Base-by-base conservation (phyloP, 139 green algal species). In the Chlamydomonas incerta region DNA sequence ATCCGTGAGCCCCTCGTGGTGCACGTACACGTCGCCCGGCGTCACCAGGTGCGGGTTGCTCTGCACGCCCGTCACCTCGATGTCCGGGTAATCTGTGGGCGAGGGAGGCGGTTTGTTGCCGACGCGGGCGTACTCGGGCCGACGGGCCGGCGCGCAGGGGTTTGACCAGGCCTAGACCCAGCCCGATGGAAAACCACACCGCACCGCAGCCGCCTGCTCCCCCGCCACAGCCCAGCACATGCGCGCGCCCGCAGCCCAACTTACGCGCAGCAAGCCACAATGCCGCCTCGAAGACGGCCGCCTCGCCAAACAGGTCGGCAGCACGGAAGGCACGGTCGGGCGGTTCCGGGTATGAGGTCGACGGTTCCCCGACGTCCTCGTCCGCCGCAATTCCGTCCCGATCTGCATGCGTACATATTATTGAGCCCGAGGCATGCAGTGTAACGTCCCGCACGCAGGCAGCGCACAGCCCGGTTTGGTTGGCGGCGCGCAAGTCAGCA, bases 221-320 rank as follows among this genome's bases (percentile, higher is more conserved):
- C 41, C 8, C 6, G 8, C 6, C 41, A 50, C 8, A 50, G 41
- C 41, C 41, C 41, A 50, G 33, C 33, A 26, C 3, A 74, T 28
- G 1, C 11, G 5, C 34, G 8, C 52, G 68, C 6, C 14, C 23
- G 3, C 14, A 21, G 3, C 31, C 68, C 24, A 26, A 33, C 88
- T 85, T 62, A 93, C 90, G 34, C 60, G 87, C 37, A 24, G 87
- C 79, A 3, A 91, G 82, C 57, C 70, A 47, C 9, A 87, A 29
- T 37, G 90, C 90, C 18, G 72, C 72, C 21, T 93, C 89, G 18
- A 90, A 35, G 71, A 90, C 83, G n/a, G 90, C 93, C 47, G 91
- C 88, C 37, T 88, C 69, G 20, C 75, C 87, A 69, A 96, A 88
- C 50, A 96, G 88, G 55, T 96, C 92, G 18, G 76, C 14, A 34